Base-by-base conservation (phyloP, 2,329 filamentous ascomycete genomes). In the Penicillium sp. region DNA sequence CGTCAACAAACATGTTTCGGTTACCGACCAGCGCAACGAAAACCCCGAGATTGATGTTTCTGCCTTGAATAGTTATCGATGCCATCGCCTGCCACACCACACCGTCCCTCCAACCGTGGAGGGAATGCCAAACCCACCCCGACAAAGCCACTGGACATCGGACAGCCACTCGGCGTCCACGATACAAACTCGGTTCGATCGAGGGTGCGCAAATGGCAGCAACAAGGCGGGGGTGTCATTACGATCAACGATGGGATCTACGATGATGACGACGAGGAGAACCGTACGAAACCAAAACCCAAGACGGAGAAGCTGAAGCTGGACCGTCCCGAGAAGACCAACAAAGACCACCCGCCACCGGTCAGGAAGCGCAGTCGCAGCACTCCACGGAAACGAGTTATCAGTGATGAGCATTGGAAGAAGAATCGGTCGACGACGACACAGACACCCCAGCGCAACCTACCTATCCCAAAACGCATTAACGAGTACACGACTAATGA, bases 371-470 rank as follows among this genome's bases (percentile, higher is more conserved):
- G 52, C 57, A 69, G 65, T 52, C 72, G 65, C 58, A 79, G 72
- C 33, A 78, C 85, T 30, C 90, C 90, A 11, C 88, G 86, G 67
- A 95, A 94, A 72, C 79, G 89, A 47, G 86, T 96, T 37, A 79
- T 95, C 44, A 95, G 89, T 60, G 90, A 96, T 66, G 84, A 85
- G 37, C 85, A 95, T 66, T 96, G 90, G 61, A 76, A 74, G 44
- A 73, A 71, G 41, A 72, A 62, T 39, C 64, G 72, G 6, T 61
- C 70, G 5, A 32, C 27, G 0, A 69, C 65, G 36, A 51, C 56
- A 12, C 67, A 65, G 42, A 52, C 57, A 12, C 60, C 56, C 25
- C 41, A 62, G 27, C 57, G 64, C 4, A 68, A 70, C 59, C 35
- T 63, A 57, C 52, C 62, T 53, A 48, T 52, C 10, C 61, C 57